A percentile compares a stretch with the other conserved stretches of the same genome.
Evolutionary conservation across 2,329 filamentous ascomycete species (phyloP).

Genomic region (Grosmannia penicillata): DNA sequence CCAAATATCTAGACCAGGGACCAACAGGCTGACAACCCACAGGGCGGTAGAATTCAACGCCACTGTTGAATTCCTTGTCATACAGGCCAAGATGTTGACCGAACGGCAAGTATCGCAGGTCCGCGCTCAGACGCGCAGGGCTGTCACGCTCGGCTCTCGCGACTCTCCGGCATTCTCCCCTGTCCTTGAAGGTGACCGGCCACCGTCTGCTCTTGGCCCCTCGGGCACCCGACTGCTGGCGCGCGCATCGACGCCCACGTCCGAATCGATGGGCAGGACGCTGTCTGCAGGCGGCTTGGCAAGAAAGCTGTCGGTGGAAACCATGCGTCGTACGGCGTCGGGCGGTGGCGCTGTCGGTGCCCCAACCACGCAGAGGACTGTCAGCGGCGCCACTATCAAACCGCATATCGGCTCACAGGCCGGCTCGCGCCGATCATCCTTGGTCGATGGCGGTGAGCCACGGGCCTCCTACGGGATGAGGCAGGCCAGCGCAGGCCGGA

Average conservation of each 20-base stretch:
- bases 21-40: no score
- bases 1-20: constrained; percentile 33
- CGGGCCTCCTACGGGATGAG: no score
- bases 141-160: constrained; percentile 37
- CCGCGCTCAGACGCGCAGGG: constrained; percentile 74
- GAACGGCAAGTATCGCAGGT: constrained; percentile 84
- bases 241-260: constrained; percentile 11
- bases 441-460: no score
- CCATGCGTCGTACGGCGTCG: constrained; percentile 36
- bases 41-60: no score
- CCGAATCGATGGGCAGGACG: constrained; percentile 35
- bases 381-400: not conserved
- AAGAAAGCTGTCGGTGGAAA: constrained; percentile 18
- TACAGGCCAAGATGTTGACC: constrained; percentile 88
- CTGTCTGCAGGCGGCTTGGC: constrained; percentile 22
- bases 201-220: not conserved
- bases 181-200: not conserved
- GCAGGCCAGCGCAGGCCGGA: no score
- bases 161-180: constrained; percentile 43
- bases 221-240: not conserved
- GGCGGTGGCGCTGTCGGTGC: constrained; percentile 17
- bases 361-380: constrained; percentile 12
- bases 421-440: no score
- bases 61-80: constrained; percentile 72
- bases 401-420: not conserved